Evolutionary conservation across 2,329 filamentous ascomycete species (phyloP).

Genomic region (Biscogniauxia mediterranea): DNA sequence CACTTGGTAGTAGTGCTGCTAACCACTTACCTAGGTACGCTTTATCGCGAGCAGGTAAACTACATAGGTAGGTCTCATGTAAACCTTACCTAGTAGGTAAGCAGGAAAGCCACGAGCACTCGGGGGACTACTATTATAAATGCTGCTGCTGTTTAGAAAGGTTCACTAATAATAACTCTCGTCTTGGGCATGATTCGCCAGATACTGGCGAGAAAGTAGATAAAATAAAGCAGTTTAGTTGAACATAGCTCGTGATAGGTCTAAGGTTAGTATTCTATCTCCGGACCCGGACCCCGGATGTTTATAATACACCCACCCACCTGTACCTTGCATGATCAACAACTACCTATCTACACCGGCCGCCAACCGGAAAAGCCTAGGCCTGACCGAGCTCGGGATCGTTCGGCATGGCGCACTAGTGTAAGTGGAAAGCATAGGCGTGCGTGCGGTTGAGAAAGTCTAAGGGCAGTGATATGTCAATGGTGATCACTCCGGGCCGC

Average conservation of each 20-base stretch:
- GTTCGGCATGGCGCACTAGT: neutral
- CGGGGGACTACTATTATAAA: constrained; percentile 1
- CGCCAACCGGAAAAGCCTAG: constrained; percentile 18
- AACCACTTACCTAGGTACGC: neutral
- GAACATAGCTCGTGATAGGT: neutral
- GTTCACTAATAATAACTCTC: constrained; percentile 16
- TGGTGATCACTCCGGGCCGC: neutral
- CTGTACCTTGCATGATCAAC: neutral
- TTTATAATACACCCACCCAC: neutral
- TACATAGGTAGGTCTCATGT: constrained; percentile 7
- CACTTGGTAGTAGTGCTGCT: neutral
- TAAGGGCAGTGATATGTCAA: neutral
- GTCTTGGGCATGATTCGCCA: neutral
- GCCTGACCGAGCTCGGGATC: constrained; percentile 21
- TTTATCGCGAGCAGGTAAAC: neutral
- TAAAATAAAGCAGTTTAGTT: neutral
- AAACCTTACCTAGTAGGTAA: too few species aligned
- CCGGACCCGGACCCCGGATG: neutral
- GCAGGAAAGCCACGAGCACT: too few species aligned
- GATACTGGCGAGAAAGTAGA: neutral
- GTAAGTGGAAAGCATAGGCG: neutral
- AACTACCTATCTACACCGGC: neutral
- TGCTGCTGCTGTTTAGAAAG: constrained; percentile 1
- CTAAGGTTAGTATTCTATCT: neutral
- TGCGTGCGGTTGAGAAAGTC: constrained; percentile 7